Evolutionary conservation across 2,329 filamentous ascomycete genomes (phyloP).

Genomic region (Ophiostoma montium): DNA sequence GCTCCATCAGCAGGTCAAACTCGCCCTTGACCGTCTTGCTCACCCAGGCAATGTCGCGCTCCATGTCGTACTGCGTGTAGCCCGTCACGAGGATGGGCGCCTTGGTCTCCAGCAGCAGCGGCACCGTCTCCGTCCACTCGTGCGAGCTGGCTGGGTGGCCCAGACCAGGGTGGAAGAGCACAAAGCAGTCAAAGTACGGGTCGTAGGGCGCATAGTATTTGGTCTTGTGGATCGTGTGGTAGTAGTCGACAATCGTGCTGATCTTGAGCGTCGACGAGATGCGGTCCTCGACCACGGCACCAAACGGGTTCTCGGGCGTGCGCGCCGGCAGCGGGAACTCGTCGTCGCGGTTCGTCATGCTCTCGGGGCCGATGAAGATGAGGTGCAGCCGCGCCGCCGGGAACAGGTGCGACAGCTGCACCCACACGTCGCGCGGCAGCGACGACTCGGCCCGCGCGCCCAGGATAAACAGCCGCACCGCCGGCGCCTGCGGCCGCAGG

Average conservation of each 20-base stretch:
- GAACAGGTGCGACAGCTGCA: constrained; percentile 88
- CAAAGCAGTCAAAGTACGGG: constrained; percentile 95
- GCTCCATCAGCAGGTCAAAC: constrained; percentile 81
- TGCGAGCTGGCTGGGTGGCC: constrained; percentile 87
- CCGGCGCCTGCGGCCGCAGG: constrained; percentile 69
- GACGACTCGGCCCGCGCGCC: constrained; percentile 96
- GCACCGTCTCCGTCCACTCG: constrained; percentile 87
- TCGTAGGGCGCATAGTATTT: constrained; percentile 89
- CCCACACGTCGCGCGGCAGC: constrained; percentile 83
- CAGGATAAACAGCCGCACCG: constrained; percentile 82
- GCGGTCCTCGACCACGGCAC: constrained; percentile 84
- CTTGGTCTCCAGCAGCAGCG: constrained; percentile 85
- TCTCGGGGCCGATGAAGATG: constrained; percentile 89
- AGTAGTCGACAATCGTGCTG: constrained; percentile 95
- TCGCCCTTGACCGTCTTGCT: constrained; percentile 74
- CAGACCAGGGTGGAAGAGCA: constrained; percentile 91
- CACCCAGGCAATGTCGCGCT: constrained; percentile 84
- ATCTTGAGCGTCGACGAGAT: constrained; percentile 87
- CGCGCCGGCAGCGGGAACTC: constrained; percentile 85
- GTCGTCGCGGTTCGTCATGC: constrained; percentile 83
- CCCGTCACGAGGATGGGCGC: constrained; percentile 88
- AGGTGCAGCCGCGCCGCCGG: constrained; percentile 82
- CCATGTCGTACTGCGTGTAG: constrained; percentile 91
- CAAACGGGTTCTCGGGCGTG: constrained; percentile 77
- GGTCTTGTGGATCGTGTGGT: constrained; percentile 86